Evolutionary conservation across 2,329 filamentous ascomycete species (phyloP), one percentile per base, ranked within the genome.

Genomic region (Botrytis galanthina): DNA sequence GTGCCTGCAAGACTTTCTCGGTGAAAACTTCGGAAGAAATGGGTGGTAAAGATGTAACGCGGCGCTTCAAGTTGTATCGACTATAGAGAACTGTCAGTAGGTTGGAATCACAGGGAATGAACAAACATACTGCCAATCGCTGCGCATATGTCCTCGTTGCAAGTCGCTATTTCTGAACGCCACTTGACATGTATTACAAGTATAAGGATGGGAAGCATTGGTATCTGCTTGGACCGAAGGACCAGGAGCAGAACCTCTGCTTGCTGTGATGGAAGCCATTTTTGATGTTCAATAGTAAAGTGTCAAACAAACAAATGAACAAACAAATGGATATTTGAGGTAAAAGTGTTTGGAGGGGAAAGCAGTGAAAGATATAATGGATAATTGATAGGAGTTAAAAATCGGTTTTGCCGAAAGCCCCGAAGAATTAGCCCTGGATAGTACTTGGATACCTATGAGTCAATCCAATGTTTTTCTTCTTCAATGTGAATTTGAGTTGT

Each of bases 141-240:
- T 96, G 83, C 96, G 94, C 96, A 99, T 99, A 82, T 99, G 96
- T 54, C 90, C 91, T 82, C 96, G 91, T 84, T 99, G 96, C 73
- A 97, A 87, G 81, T 98, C 95, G 82, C 93, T 94, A 81, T 93
- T 94, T 77, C 95, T 92, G 84, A 98, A 99, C 70, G 95, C 96
- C 78, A 99, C 95, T 82, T 97, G 94, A 82, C 96, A 99, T 74
- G 95, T 96, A 84, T 98, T 99, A 90, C 96, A 99, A 73, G 95
- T 98, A 84, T 95, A 99, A 2, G 96, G 95, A 82, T 98, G 94
- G 39, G 91, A 87, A 46, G 88, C 81, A 32, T 82, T 81, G 32
- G 84, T 77, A 70, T 81, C 80, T 77, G 42, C 39, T 75, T 67
- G 29, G 74, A 72, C 37, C 59, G 42, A 35, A 75, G 69, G 35